phyloP scores from a whole-genome alignment of 2,329 filamentous ascomycete species.

The Periconia sp. region DNA sequence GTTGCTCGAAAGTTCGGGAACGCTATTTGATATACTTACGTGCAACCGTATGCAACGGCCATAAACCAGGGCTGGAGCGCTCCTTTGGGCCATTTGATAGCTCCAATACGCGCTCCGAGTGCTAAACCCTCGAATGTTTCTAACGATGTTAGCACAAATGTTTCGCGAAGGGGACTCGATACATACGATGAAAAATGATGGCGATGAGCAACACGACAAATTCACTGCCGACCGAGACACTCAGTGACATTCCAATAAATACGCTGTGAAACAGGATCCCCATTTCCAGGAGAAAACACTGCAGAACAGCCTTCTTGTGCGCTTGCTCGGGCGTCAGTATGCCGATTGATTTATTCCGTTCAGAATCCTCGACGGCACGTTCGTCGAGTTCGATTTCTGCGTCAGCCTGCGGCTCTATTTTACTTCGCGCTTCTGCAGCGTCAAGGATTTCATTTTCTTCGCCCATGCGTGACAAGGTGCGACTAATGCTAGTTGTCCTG shows the following conservation, averaged over 20 bases:
- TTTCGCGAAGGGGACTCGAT: not conserved
- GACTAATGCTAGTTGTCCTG: conserved; percentile 29
- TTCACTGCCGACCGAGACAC: conserved; percentile 55
- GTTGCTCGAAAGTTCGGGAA: not conserved
- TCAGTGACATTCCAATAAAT: conserved; percentile 64
- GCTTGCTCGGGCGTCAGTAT: conserved; percentile 22
- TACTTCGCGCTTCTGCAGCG: conserved; percentile 53
- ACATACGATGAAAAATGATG: conserved; percentile 58
- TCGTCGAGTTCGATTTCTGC: conserved; percentile 23
- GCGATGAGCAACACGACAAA: conserved; percentile 62
- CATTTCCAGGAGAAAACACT: conserved; percentile 54
- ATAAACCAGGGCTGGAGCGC: conserved; percentile 63
- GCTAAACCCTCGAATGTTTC: conserved; percentile 86
- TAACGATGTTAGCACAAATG: conserved; percentile 2
- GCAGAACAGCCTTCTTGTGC: conserved; percentile 34
- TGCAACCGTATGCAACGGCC: conserved; percentile 72
- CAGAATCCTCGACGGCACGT: conserved; percentile 23
- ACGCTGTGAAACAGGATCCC: conserved; percentile 65
- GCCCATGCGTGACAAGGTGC: conserved; percentile 30
- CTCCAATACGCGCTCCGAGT: conserved; percentile 80
- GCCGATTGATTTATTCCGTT: conserved; percentile 11
- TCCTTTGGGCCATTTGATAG: conserved; percentile 57
- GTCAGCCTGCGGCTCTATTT: conserved; percentile 20
- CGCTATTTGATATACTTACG: conserved; percentile 9
- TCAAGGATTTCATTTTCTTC: conserved; percentile 26